Evolutionary conservation across 768 basidiomycete genomes (phyloP), one percentile per base, ranked within the genome.

Genomic region (Tulasnella sp.): DNA sequence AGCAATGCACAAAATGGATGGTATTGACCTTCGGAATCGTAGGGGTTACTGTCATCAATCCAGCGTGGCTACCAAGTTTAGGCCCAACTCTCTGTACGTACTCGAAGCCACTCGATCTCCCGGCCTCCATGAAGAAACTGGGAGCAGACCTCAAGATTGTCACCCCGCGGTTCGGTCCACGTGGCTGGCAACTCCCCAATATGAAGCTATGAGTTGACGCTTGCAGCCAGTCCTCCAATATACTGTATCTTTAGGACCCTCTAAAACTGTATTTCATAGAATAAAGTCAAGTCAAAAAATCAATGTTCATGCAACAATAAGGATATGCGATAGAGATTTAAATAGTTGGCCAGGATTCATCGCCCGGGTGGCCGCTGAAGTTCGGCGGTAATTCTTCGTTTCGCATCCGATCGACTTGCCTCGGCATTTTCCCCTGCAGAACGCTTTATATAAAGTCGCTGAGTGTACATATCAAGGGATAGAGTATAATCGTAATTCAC

Each of bases 181-280:
- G 89, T 36, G 87, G 87, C 7, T 95, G 95, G 89, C 92, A 96
- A 78, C 80, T 99, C 71, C 93, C 95, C 36, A 85, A 92, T 2
- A 83, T 94, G n/a, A 81, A 80, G 76, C 79, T 78, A 11, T 67
- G 36, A 59, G 1, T 14, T n/a, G 14, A 44, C 5, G 16, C 11
- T 0, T 41, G 0, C 14, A 44, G 32, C 41, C 12, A 12, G 14
- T 26, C 19, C 67, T 39, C 40, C 12, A 40, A 69, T 42, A 19
- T 42, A 22, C 39, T 39, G 2, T 59, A 59, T 40, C 34, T 22
- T 39, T 47, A 69, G 42, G 34, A n/a, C 9, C n/a, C 37, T 39
- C 34, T 37, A 41, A 29, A n/a, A 26, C 52, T 59, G 22, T 70
- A 62, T 52, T 52, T 34, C 71, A 69, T 72, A 69, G 29, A 16